Base-by-base conservation (phyloP, 495 filamentous ascomycete species). In the Penicillium verhagenii region DNA sequence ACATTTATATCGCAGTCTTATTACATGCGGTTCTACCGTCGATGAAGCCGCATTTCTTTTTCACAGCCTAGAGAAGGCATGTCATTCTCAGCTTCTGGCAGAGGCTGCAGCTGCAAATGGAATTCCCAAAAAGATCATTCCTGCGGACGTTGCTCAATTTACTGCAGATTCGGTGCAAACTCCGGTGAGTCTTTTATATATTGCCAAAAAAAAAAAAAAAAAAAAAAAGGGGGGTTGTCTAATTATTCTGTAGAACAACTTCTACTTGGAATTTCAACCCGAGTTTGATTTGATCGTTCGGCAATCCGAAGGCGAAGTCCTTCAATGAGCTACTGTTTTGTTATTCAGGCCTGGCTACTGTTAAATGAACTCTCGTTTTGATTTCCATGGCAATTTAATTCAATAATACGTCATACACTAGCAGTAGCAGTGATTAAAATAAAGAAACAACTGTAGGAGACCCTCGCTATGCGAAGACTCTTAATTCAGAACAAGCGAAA, bases 1-100 rank as follows among this genome's bases (percentile, higher is more conserved):
- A n/a, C n/a, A n/a, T n/a, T n/a, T n/a, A n/a, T n/a, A n/a, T n/a
- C n/a, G n/a, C n/a, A n/a, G 82, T 0, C 60, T 83, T 8, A 59
- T 84, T 6, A 85, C 81, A 7, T 72, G 77, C 4, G 81, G 83
- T 2, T 56, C 69, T 10, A 82, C 71, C 26, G 73, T 85, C 3
- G 82, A 79, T 44, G 82, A 82, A 47, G 82, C 82, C 6, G 82
- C 80, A 10, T 80, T 80, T 53, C 83, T 81, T 74, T 85, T 87
- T 59, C 69, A 85, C 23, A 78, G 73, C 46, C 63, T 87, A 4
- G 84, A 87, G 56, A 75, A 77, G 59, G 79, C 76, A 2, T 85
- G 83, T 59, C 81, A 85, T 33, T 77, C 79, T 20, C 83, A 87
- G 62, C 59, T 86, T 14, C 66, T 85, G 7, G 81, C n/a, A n/a